Conservation (phyloP, 306 rosid species). For the Alnus glutinosa region DNA sequence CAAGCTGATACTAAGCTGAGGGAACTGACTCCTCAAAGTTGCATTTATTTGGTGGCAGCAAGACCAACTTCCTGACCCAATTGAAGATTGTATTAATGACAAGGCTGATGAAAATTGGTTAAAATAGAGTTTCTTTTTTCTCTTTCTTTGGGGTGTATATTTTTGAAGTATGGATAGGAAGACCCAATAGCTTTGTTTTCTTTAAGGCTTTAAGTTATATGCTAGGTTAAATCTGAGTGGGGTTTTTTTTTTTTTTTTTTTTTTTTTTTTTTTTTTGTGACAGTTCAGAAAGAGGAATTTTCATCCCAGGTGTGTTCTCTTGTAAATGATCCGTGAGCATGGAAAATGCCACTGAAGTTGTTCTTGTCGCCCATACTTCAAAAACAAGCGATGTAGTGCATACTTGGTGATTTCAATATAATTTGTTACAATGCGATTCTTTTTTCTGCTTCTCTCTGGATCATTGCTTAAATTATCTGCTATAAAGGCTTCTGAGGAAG, state of each 20-base stretch:
- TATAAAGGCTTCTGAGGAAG: background rate
- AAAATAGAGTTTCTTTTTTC: slow-evolving; percentile 14
- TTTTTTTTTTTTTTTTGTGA: slow-evolving; percentile 22
- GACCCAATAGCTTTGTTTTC: slow-evolving; percentile 26
- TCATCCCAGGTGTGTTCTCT: slow-evolving; percentile 26
- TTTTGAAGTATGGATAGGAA: slow-evolving; percentile 36
- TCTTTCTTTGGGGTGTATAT: slow-evolving; percentile 33
- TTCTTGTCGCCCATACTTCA: slow-evolving; percentile 21
- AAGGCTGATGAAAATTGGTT: background rate
- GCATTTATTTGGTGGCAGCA: slow-evolving; percentile 29
- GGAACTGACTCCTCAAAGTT: slow-evolving; percentile 24
- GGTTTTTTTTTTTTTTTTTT: too few species aligned
- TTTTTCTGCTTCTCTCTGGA: background rate
- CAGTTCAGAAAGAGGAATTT: slow-evolving; percentile 12
- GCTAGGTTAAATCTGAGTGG: slow-evolving; percentile 4
- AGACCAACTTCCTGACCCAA: slow-evolving; percentile 12
- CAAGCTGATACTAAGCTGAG: slow-evolving; percentile 24
- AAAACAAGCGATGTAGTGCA: slow-evolving; percentile 14
- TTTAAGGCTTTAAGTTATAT: slow-evolving; percentile 16
- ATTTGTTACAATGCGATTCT: slow-evolving; percentile 8
- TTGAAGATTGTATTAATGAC: slow-evolving; percentile 7
- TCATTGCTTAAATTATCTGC: background rate
- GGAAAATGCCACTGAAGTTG: slow-evolving; percentile 7
- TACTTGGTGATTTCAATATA: slow-evolving; percentile 10
- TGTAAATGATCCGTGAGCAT: slow-evolving; percentile 37